phyloP scores from a whole-genome alignment of 495 filamentous ascomycete genomes.

The Penicillium flavigenum region DNA sequence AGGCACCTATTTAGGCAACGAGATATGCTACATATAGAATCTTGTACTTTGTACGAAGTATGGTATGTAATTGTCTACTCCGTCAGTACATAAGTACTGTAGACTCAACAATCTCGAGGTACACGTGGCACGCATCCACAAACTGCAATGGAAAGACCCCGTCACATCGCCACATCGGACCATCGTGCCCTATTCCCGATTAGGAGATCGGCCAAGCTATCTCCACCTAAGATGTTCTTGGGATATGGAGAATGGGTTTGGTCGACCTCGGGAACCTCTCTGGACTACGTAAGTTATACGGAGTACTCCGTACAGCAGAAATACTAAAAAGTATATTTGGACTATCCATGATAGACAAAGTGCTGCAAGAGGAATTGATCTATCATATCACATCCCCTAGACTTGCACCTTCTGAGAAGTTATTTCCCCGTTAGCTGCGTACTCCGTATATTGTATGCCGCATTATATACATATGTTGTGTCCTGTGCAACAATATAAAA shows the following conservation, averaged over 20 bases:
- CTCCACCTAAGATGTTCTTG: neutral
- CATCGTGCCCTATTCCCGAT: constrained; percentile 8
- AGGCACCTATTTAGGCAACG: constrained; percentile 1
- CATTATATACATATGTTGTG: neutral
- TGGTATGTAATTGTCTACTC: too few species aligned
- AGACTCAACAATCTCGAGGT: neutral
- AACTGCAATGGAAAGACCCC: neutral
- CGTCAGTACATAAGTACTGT: too few species aligned
- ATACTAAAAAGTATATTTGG: too few species aligned
- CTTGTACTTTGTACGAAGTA: neutral
- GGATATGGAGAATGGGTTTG: neutral
- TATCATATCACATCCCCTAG: neutral
- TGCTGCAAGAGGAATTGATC: neutral
- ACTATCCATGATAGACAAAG: neutral
- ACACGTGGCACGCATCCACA: constrained; percentile 10
- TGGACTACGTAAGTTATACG: neutral
- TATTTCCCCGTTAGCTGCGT: neutral
- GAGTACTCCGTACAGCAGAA: too few species aligned
- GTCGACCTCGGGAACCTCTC: neutral
- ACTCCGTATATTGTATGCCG: too few species aligned
- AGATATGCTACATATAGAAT: neutral
- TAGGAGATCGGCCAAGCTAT: constrained; percentile 6
- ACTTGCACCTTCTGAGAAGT: neutral
- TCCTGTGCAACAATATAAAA: neutral
- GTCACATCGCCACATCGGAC: constrained; percentile 5